Conservation (phyloP, 1,284 basidiomycete genomes). For the Austroboletus novae-zelandiae region DNA sequence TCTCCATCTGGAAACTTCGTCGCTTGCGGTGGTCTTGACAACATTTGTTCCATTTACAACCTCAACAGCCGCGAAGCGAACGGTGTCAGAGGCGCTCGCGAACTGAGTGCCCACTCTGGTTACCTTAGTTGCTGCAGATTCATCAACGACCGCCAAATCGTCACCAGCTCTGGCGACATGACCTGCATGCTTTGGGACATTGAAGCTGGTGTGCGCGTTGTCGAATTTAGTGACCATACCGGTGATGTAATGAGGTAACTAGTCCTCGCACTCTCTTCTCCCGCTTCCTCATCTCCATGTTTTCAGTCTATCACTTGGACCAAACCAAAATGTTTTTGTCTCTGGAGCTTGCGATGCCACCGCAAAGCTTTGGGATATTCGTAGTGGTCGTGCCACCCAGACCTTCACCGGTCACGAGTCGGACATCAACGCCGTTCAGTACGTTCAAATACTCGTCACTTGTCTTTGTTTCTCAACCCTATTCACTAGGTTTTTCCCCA, state of each 20-base stretch:
- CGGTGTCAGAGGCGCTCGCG: conserved; percentile 77
- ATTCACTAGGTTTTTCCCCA: conserved; percentile 88
- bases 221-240: conserved; percentile 98
- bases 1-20: conserved; percentile 96
- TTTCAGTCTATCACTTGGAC: conserved; percentile 84
- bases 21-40: conserved; percentile 98
- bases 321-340: conserved; percentile 94
- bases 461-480: conserved; percentile 12
- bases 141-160: conserved; percentile 97
- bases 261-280: conserved; percentile 7
- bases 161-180: conserved; percentile 98
- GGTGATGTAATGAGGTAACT: conserved; percentile 97
- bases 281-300: conserved; percentile 13
- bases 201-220: conserved; percentile 90
- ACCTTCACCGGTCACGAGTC: conserved; percentile 99
- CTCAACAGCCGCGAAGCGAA: conserved; percentile 73
- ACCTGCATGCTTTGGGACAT: conserved; percentile 99
- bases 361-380: conserved; percentile 98
- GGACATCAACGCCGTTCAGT: conserved; percentile 99
- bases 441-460: conserved; percentile 38
- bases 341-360: conserved; percentile 98
- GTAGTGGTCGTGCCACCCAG: conserved; percentile 94
- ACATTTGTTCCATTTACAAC: conserved; percentile 98
- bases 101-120: conserved; percentile 95
- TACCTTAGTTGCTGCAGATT: conserved; percentile 98